Evolutionary conservation across 2,329 filamentous ascomycete genomes (phyloP).

Genomic region (Akanthomyces muscarius): DNA sequence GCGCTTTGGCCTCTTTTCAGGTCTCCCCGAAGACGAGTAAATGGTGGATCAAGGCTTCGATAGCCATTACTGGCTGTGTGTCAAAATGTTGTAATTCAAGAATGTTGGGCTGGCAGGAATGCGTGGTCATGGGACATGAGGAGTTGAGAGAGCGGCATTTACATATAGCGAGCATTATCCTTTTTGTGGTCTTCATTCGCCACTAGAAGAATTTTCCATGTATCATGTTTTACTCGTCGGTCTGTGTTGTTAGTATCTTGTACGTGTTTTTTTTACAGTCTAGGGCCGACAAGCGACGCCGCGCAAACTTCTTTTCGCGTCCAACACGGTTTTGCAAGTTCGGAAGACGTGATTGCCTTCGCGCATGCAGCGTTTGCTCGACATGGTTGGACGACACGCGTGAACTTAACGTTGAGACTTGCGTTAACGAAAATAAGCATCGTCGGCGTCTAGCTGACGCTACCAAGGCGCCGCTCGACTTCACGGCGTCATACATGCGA

Average conservation of each 20-base stretch:
- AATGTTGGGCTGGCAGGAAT: conserved; percentile 11
- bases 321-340: background rate
- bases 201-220: conserved; percentile 19
- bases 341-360: background rate
- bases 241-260: background rate
- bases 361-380: background rate
- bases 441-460: background rate
- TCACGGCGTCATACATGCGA: conserved; percentile 4
- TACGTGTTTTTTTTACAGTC: background rate
- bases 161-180: conserved; percentile 34
- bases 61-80: background rate
- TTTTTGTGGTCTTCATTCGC: conserved; percentile 26
- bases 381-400: background rate
- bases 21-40: conserved; percentile 56
- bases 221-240: background rate
- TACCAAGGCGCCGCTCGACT: background rate
- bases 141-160: conserved; percentile 24
- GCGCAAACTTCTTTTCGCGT: background rate
- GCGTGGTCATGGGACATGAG: conserved; percentile 13
- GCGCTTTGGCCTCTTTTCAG: conserved; percentile 71
- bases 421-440: background rate
- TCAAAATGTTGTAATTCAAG: conserved; percentile 14
- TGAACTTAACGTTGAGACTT: background rate
- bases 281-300: too few species aligned
- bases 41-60: conserved; percentile 2